These are phyloP conservation scores for Tylopilus cervinicoccineus DNA, from an alignment of 768 basidiomycete genomes.

Conservation along the genomic window DNA sequence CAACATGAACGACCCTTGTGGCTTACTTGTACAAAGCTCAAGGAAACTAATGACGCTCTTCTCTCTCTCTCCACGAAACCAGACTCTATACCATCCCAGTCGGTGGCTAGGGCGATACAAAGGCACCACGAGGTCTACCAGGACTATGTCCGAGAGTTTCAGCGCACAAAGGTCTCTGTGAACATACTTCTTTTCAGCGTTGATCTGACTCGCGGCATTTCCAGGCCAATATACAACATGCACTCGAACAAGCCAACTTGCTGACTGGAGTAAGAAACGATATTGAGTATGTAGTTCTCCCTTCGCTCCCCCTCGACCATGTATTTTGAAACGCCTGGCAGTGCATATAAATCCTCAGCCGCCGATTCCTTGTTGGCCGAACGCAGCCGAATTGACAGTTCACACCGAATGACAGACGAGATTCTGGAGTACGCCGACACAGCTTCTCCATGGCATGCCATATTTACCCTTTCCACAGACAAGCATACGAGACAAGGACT, in stretches of 20 bases:
- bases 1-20: neutral
- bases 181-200: neutral
- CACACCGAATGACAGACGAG: constrained; percentile 92
- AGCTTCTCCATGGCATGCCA: neutral
- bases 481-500: constrained; percentile 94
- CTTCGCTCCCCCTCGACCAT: neutral
- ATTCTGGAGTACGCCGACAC: constrained; percentile 65
- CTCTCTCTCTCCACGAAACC: constrained; percentile 62
- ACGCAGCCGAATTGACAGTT: constrained; percentile 85
- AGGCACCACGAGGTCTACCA: constrained; percentile 86
- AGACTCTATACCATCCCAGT: constrained; percentile 63
- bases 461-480: constrained; percentile 43
- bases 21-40: constrained; percentile 51
- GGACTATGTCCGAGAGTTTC: constrained; percentile 82
- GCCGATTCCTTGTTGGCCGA: constrained; percentile 87
- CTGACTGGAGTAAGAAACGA: constrained; percentile 91
- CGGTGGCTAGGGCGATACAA: constrained; percentile 86
- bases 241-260: constrained; percentile 82
- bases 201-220: neutral
- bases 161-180: constrained; percentile 70
- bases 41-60: constrained; percentile 83
- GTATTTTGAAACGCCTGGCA: constrained; percentile 28
- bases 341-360: constrained; percentile 87
- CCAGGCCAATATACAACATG: constrained; percentile 75
- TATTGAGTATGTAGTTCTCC: constrained; percentile 66